A percentile compares a stretch with the other conserved stretches of the same genome.
Conservation (phyloP, 352 stramenopile genomes). For the Globisporangium uncinulatum region DNA sequence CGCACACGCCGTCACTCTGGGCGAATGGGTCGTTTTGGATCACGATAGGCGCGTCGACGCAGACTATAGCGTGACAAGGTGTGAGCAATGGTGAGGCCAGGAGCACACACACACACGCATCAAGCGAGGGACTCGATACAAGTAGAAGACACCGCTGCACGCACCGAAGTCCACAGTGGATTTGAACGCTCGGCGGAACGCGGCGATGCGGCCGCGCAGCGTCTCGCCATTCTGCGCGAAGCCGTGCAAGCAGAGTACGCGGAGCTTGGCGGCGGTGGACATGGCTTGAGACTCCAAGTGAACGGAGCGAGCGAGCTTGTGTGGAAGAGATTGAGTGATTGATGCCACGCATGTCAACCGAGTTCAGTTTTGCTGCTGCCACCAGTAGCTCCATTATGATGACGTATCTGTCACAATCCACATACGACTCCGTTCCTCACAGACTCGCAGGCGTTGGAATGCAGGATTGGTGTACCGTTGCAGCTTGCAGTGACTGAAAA, state of each 20-base stretch:
- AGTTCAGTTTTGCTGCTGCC: constrained; percentile 1
- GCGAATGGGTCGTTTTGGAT: constrained; percentile 66
- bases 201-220: constrained; percentile 65
- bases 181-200: constrained; percentile 68
- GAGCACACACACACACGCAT: not conserved
- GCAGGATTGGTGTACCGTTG: too few relatives aligned
- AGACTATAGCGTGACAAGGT: constrained; percentile 35
- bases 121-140: not conserved
- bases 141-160: constrained; percentile 6
- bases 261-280: constrained; percentile 39
- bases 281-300: constrained; percentile 8
- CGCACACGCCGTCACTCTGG: constrained; percentile 22
- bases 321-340: constrained; percentile 1
- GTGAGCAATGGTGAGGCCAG: not conserved
- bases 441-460: not conserved
- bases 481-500: too few relatives aligned
- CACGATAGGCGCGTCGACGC: constrained; percentile 62
- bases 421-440: not conserved
- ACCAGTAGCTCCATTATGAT: not conserved
- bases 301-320: too few relatives aligned
- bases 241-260: constrained; percentile 81
- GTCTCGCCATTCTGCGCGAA: constrained; percentile 77
- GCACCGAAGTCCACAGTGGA: constrained; percentile 77
- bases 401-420: not conserved
- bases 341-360: constrained; percentile 3